Evolutionary conservation across 805 yeast species (phyloP).

Genomic region (Candida oleophila): DNA sequence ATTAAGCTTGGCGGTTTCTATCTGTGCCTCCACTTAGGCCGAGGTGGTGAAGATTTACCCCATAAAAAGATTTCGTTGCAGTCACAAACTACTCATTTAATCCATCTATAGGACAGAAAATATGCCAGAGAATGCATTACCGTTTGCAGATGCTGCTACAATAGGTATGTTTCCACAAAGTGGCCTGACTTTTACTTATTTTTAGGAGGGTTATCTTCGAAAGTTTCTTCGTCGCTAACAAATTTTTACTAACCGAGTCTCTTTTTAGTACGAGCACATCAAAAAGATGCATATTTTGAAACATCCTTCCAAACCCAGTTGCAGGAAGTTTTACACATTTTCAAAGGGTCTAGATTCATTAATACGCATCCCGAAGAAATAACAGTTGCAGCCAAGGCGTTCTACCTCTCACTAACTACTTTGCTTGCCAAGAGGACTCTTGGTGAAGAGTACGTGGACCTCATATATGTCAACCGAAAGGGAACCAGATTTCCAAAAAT

Average conservation of each 20-base stretch:
- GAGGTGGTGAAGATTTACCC: neutral
- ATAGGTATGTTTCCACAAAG: slow-evolving; percentile 72
- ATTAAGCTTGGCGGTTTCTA: no score
- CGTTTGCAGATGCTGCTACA: slow-evolving; percentile 85
- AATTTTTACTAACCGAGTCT: neutral
- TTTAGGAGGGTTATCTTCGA: no score
- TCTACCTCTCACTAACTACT: slow-evolving; percentile 77
- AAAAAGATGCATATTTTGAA: slow-evolving; percentile 80
- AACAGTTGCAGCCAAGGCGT: slow-evolving; percentile 51
- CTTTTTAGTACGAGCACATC: slow-evolving; percentile 82
- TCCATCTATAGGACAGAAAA: no score
- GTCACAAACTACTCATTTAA: no score
- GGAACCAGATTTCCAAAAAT: slow-evolving; percentile 51
- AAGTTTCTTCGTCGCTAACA: no score
- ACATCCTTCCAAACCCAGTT: slow-evolving; percentile 52
- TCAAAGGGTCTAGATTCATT: slow-evolving; percentile 64
- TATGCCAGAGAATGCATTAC: slow-evolving; percentile 27
- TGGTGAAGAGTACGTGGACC: slow-evolving; percentile 93
- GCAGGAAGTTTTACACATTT: slow-evolving; percentile 50
- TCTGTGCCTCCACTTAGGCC: no score
- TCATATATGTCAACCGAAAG: slow-evolving; percentile 56
- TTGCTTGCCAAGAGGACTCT: slow-evolving; percentile 73
- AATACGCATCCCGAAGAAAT: slow-evolving; percentile 65
- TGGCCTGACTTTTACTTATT: no score
- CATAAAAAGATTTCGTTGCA: no score